Evolutionary conservation across 176 grass and related monocot genomes (phyloP).

Genomic region (Avena eriantha): DNA sequence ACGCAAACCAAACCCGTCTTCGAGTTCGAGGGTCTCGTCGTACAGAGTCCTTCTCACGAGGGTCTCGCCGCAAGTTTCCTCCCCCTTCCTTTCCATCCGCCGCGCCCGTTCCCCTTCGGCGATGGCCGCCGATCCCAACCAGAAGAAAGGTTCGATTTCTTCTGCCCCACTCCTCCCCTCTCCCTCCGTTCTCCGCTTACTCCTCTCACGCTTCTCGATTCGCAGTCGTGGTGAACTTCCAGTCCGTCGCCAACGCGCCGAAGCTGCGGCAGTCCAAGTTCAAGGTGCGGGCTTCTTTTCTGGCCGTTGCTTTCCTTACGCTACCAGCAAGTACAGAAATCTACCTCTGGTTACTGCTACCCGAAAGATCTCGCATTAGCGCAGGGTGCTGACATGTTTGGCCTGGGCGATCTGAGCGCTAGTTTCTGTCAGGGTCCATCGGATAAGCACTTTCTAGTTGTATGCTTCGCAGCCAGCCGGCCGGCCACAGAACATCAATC

Average conservation of each 20-base stretch:
- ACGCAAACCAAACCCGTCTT: too few relatives aligned
- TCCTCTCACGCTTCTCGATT: background rate
- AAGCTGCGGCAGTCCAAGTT: slow-evolving; percentile 71
- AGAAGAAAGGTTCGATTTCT: slow-evolving; percentile 27
- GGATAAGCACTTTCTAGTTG: too few relatives aligned
- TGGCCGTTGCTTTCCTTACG: background rate
- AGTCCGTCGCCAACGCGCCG: slow-evolving; percentile 58
- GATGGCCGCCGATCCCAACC: slow-evolving; percentile 27
- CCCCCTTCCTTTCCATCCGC: background rate
- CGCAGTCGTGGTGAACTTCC: slow-evolving; percentile 69
- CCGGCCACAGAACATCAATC: background rate
- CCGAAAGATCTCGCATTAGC: background rate
- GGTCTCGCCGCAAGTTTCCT: background rate
- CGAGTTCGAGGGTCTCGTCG: background rate
- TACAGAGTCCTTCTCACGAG: background rate
- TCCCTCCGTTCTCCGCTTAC: background rate
- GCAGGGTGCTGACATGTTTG: background rate
- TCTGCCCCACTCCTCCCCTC: background rate
- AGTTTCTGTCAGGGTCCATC: background rate
- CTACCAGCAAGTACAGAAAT: background rate
- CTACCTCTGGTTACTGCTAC: background rate
- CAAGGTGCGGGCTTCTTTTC: slow-evolving; percentile 43
- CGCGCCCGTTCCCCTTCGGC: background rate
- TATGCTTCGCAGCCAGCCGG: background rate
- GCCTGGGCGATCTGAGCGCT: background rate